Evolutionary conservation across 345 rosid species (phyloP).

Genomic region (Trapa bicornis): DNA sequence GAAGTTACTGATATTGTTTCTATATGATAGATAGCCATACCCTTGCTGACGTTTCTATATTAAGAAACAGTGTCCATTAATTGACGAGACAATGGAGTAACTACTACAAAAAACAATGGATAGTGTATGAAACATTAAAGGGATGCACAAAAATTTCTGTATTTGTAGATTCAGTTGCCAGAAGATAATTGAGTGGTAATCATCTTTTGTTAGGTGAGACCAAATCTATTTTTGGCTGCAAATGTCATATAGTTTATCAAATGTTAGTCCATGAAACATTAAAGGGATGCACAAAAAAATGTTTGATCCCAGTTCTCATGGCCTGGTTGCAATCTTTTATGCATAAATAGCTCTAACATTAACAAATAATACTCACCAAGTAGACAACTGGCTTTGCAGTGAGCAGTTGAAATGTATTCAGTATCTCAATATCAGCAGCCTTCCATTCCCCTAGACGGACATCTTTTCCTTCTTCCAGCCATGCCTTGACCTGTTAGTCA

Average conservation of each 20-base stretch:
- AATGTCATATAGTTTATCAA: background rate
- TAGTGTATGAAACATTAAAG: no score
- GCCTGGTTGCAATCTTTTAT: background rate
- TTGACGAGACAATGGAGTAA: background rate
- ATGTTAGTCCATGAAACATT: background rate
- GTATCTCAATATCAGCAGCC: constrained; percentile 83
- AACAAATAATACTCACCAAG: constrained; percentile 34
- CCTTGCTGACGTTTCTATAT: background rate
- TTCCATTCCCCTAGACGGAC: constrained; percentile 96
- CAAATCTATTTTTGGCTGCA: background rate
- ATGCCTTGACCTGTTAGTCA: constrained; percentile 54
- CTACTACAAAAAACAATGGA: background rate
- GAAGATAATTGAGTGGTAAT: background rate
- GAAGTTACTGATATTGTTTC: background rate
- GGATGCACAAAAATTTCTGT: background rate
- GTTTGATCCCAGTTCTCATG: background rate
- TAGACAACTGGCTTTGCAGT: constrained; percentile 96
- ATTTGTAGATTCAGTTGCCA: background rate
- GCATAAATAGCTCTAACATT: background rate
- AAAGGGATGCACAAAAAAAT: background rate
- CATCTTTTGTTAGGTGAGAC: background rate
- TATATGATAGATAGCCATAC: background rate
- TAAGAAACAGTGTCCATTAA: background rate
- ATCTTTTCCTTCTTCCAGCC: constrained; percentile 77
- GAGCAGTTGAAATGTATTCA: constrained; percentile 89